Evolutionary conservation across 495 filamentous ascomycete genomes (phyloP).

Genomic region (Cairneyella variabilis): DNA sequence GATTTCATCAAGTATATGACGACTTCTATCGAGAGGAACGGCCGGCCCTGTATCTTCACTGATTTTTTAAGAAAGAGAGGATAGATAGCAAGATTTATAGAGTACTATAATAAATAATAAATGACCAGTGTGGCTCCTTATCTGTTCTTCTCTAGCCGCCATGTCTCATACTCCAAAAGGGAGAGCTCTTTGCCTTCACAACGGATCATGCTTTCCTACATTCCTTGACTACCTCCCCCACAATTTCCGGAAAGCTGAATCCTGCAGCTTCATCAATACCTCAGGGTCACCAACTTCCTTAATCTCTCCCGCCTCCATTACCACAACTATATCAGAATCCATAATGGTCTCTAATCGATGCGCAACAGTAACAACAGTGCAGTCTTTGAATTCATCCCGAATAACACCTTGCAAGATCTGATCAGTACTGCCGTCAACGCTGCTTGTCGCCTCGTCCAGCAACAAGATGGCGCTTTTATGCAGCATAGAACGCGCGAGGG

Average conservation of each 20-base stretch:
- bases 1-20: constrained; percentile 48
- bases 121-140: too few species aligned
- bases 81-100: too few species aligned
- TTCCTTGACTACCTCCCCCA: too few species aligned
- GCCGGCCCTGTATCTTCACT: constrained; percentile 43
- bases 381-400: background rate
- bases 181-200: too few species aligned
- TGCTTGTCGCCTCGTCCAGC: constrained; percentile 88
- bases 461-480: constrained; percentile 75
- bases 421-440: constrained; percentile 93
- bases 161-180: too few species aligned
- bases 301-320: constrained; percentile 35
- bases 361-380: constrained; percentile 46
- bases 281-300: constrained; percentile 18
- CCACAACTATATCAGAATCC: constrained; percentile 39
- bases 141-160: too few species aligned
- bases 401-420: constrained; percentile 36
- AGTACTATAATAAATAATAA: too few species aligned
- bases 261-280: background rate
- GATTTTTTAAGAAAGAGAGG: constrained; percentile 36
- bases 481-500: constrained; percentile 81
- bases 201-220: too few species aligned
- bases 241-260: background rate
- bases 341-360: constrained; percentile 43
- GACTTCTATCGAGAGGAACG: constrained; percentile 43